phyloP scores from a whole-genome alignment of 495 filamentous ascomycete species.

The Neurospora discreta region DNA sequence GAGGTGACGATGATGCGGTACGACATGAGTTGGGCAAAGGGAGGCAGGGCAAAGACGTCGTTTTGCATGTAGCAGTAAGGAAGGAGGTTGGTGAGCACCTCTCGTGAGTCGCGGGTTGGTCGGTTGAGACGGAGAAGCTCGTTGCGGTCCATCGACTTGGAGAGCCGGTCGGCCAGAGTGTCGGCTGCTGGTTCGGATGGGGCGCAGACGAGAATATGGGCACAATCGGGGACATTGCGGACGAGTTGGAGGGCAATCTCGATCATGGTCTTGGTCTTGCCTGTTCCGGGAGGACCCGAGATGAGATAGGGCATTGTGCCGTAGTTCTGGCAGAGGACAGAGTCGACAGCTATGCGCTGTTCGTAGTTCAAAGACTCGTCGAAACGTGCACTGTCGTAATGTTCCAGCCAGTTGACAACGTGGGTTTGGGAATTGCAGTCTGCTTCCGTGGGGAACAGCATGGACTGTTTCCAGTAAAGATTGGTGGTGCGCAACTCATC shows the following conservation, averaged over 20 bases:
- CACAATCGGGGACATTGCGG: conserved; percentile 6
- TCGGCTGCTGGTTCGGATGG: conserved; percentile 47
- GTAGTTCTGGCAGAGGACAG: conserved; percentile 32
- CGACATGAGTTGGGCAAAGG: conserved; percentile 38
- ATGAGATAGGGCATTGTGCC: conserved; percentile 41
- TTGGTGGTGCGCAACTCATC: neutral
- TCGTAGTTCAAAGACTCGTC: conserved; percentile 40
- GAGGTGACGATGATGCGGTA: conserved; percentile 40
- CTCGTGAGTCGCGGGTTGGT: conserved; percentile 33
- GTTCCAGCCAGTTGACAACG: conserved; percentile 12
- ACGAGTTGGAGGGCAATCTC: conserved; percentile 32
- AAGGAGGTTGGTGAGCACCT: conserved; percentile 35
- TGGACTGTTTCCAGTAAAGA: conserved; percentile 31
- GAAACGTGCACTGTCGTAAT: conserved; percentile 12
- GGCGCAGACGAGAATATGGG: conserved; percentile 44
- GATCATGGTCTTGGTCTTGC: conserved; percentile 46
- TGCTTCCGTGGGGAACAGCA: conserved; percentile 36
- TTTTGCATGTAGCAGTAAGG: conserved; percentile 37
- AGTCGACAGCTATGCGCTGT: conserved; percentile 38
- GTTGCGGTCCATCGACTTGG: conserved; percentile 23
- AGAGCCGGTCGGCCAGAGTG: conserved; percentile 37
- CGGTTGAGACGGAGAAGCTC: conserved; percentile 40
- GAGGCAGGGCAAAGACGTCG: conserved; percentile 37
- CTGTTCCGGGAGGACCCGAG: conserved; percentile 43
- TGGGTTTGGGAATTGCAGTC: conserved; percentile 30